These are phyloP conservation scores for Trapa bicornis DNA, from an alignment of 345 rosid species.

Conservation along the genomic window DNA sequence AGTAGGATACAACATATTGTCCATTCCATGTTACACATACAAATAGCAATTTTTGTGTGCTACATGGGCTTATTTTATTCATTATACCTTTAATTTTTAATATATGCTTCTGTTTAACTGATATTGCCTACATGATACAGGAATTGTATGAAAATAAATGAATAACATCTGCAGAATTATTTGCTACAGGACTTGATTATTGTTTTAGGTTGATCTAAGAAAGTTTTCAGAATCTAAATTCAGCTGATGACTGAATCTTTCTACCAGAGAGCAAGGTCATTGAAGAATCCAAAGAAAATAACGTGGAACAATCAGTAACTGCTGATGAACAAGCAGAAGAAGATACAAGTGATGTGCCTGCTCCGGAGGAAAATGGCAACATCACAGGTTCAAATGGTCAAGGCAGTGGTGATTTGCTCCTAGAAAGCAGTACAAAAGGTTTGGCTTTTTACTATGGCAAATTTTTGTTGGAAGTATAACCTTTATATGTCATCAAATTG, in stretches of 20 bases:
- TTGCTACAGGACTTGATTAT: not conserved
- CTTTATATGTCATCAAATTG: not conserved
- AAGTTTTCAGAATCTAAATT: not conserved
- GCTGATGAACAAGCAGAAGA: constrained; percentile 22
- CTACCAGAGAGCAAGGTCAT: constrained; percentile 25
- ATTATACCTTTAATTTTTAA: not conserved
- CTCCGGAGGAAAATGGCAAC: constrained; percentile 20
- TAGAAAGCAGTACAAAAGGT: constrained; percentile 34
- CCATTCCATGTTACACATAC: not conserved
- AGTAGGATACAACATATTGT: not conserved
- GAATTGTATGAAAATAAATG: not conserved
- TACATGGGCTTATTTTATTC: not conserved
- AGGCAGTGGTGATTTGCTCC: constrained; percentile 11
- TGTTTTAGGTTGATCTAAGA: not conserved
- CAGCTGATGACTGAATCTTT: constrained; percentile 17
- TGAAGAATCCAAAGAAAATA: constrained; percentile 27
- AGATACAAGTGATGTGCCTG: constrained; percentile 7
- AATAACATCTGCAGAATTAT: not conserved
- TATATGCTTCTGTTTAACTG: not conserved
- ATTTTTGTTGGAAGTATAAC: not conserved
- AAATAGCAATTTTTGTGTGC: not conserved
- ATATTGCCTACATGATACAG: not conserved
- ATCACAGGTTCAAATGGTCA: constrained; percentile 21
- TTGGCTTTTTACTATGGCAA: not conserved
- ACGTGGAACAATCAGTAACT: constrained; percentile 28